These are phyloP conservation scores for Xerocomellus intermedius DNA, from an alignment of 768 basidiomycete species.

Conservation along the genomic window DNA sequence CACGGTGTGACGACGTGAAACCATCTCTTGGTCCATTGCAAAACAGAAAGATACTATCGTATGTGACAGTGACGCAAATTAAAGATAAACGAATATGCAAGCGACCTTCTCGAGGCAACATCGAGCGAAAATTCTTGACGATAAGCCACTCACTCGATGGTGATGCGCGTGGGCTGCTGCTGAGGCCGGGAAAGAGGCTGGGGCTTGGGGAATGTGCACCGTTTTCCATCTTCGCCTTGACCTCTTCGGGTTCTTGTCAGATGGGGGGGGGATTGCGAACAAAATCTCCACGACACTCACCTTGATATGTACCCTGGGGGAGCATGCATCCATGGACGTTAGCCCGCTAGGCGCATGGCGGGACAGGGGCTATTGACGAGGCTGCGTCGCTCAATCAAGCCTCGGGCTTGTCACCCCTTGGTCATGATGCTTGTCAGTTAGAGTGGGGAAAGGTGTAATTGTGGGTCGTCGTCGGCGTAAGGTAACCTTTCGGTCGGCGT, in stretches of 20 bases:
- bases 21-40: background rate
- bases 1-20: background rate
- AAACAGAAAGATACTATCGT: background rate
- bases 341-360: too few relatives aligned
- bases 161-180: conserved; percentile 44
- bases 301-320: conserved; percentile 49
- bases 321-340: too few relatives aligned
- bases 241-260: conserved; percentile 18
- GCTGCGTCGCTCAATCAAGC: too few relatives aligned
- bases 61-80: background rate
- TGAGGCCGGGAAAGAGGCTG: too few relatives aligned
- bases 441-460: too few relatives aligned
- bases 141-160: conserved; percentile 19
- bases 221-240: conserved; percentile 48
- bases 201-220: conserved; percentile 55
- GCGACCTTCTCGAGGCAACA: background rate
- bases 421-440: too few relatives aligned
- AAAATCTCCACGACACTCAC: conserved; percentile 22
- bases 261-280: background rate
- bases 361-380: too few relatives aligned
- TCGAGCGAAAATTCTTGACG: too few relatives aligned
- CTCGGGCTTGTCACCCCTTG: too few relatives aligned
- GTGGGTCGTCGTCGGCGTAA: too few relatives aligned
- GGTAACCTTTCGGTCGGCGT: too few relatives aligned
- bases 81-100: background rate